Base-by-base conservation (phyloP, 192 early-diverging fungal species). In the Rhizoclosmatium globosum region DNA sequence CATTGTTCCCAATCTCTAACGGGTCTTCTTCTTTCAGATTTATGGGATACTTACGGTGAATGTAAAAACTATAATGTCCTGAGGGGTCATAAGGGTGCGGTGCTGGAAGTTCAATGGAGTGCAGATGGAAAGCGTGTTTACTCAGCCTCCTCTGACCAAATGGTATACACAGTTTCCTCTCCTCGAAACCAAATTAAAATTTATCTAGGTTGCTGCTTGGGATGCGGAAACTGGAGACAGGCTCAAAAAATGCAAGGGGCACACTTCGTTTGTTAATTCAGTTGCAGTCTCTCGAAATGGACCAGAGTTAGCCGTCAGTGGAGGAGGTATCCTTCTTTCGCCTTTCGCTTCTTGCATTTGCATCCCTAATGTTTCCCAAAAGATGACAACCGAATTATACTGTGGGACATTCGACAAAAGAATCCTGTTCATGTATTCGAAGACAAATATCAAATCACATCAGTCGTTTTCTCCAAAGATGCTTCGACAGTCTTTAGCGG, bases 11-110 rank as follows among this genome's bases (percentile, higher is more conserved):
- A 56, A 21, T 68, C 17, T 66, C n/a, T 56, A 23, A 62, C 23
- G 7, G 6, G 6, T 9, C 62, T 45, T 17, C 43, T 74, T 57
- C 2, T 19, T 23, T 23, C 45, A 74, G 72, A 64, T 62, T 47
- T 99, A 50, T 99, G 98, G 98, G 93, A 95, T 71, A 94, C 94
- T 15, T 94, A 94, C 79, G 94, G 96, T 3, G 96, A 97, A 65
- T 95, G 94, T 79, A 69, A 84, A 62, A 99, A 99, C 84, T 97
- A 95, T 78, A 92, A 91, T 3, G 82, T 94, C 19, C 85, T 99
- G 68, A 92, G 94, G 68, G 96, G 96, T 19, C 97, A 99, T 79
- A 88, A 87, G 64, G 92, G 94, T 47, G 85, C 94, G 2, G 85
- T 99, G 21, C 73, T 97, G 75, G 94, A 99, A 82, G 77, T 97